Conservation (phyloP, 1,284 basidiomycete genomes). For the Ceratobasidium sp. region DNA sequence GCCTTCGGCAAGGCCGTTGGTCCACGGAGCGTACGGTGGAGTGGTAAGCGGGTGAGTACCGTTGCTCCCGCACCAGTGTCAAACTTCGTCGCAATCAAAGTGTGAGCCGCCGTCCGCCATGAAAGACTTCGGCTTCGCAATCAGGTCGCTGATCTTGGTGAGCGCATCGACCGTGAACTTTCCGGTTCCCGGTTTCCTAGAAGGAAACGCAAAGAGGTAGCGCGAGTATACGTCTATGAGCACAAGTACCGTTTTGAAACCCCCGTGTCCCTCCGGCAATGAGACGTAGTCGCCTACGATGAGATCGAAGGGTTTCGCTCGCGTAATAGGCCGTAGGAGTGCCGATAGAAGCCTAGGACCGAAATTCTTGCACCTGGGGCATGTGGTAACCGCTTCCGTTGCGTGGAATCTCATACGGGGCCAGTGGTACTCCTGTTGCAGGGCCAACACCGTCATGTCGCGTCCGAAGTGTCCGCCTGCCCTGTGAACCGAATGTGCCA, state of each 20-base stretch:
- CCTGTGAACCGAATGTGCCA: not conserved
- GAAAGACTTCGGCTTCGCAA: conserved; percentile 51
- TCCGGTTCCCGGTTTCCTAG: conserved; percentile 49
- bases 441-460: not conserved
- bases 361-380: too few relatives aligned
- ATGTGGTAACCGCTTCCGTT: conserved; percentile 9
- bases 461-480: conserved; percentile 27
- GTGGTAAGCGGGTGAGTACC: conserved; percentile 47
- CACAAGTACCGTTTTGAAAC: too few relatives aligned
- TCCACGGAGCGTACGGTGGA: conserved; percentile 57
- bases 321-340: conserved; percentile 6
- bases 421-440: conserved; percentile 4
- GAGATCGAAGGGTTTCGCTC: conserved; percentile 22
- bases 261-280: conserved; percentile 25
- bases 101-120: conserved; percentile 58
- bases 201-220: conserved; percentile 11
- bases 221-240: conserved; percentile 12
- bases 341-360: not conserved
- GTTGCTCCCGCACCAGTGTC: conserved; percentile 48
- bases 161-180: too few relatives aligned
- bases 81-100: conserved; percentile 55
- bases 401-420: conserved; percentile 17
- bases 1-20: conserved; percentile 56
- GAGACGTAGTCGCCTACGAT: too few relatives aligned
- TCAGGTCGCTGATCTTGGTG: conserved; percentile 48